A percentile compares a stretch with the other conserved stretches of the same genome.
Evolutionary conservation across 2,329 filamentous ascomycete species (phyloP).

Genomic region (Aspergillus viridinutans): DNA sequence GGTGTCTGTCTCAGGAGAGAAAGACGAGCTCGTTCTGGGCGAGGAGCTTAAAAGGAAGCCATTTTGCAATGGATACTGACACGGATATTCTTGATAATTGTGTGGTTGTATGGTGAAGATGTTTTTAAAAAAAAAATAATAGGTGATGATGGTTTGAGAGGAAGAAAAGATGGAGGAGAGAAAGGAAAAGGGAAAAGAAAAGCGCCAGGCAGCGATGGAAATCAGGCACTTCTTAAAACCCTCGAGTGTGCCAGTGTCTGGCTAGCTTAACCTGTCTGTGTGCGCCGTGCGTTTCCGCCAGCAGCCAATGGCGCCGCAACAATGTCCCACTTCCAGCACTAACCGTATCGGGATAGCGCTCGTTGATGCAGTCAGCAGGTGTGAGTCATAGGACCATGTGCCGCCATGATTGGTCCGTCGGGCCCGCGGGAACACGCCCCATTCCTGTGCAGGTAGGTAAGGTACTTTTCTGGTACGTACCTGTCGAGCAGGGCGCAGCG

Average conservation of each 20-base stretch:
- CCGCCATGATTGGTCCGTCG: slow-evolving; percentile 23
- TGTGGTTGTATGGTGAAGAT: slow-evolving; percentile 16
- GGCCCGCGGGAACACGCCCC: neutral
- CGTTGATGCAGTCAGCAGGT: slow-evolving; percentile 23
- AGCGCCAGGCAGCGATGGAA: slow-evolving; percentile 33
- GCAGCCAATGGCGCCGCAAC: slow-evolving; percentile 21
- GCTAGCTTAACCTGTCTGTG: slow-evolving; percentile 2
- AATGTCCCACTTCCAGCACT: slow-evolving; percentile 14
- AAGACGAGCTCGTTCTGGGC: slow-evolving; percentile 30
- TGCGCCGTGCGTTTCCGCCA: slow-evolving; percentile 14
- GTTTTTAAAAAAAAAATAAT: neutral
- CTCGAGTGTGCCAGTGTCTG: neutral
- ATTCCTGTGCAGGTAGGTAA: neutral
- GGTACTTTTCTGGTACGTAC: neutral
- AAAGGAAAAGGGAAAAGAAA: slow-evolving; percentile 16
- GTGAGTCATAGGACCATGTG: slow-evolving; percentile 32
- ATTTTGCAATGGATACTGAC: slow-evolving; percentile 32
- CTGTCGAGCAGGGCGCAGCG: neutral
- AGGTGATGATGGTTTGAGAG: slow-evolving; percentile 7
- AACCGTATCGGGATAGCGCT: slow-evolving; percentile 6
- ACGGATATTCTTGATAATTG: slow-evolving; percentile 9
- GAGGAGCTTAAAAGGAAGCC: slow-evolving; percentile 37
- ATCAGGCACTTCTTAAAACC: slow-evolving; percentile 38
- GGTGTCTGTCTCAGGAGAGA: slow-evolving; percentile 37
- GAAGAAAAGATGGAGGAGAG: slow-evolving; percentile 6